Percentiles rank a stretch among this genome's conserved stretches.
Evolutionary conservation across 805 yeast species (phyloP).

Genomic region (Hanseniaspora occidentalis): DNA sequence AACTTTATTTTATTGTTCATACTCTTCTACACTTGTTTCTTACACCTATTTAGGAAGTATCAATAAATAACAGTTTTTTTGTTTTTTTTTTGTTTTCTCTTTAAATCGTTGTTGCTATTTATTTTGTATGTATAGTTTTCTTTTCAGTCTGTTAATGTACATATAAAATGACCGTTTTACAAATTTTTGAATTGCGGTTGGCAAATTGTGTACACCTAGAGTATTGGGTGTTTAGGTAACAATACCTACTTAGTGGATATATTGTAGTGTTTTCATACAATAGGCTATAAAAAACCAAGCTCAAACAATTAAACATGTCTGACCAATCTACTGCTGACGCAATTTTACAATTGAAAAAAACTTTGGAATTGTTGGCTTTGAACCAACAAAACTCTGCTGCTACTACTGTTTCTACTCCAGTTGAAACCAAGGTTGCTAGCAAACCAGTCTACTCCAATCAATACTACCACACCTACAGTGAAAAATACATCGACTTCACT

Average conservation of each 20-base stretch:
- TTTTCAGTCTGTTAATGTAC: too few relatives aligned
- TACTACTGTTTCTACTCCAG: neutral
- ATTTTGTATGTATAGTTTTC: too few relatives aligned
- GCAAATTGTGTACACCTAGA: too few relatives aligned
- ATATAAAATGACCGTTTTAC: too few relatives aligned
- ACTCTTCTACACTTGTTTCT: too few relatives aligned
- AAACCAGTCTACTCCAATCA: conserved; percentile 8
- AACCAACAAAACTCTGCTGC: conserved; percentile 6
- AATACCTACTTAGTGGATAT: neutral
- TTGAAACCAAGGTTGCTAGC: neutral
- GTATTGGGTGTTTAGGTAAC: too few relatives aligned
- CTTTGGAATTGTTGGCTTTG: conserved; percentile 15
- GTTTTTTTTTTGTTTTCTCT: too few relatives aligned
- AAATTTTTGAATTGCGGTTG: too few relatives aligned
- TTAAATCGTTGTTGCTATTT: too few relatives aligned
- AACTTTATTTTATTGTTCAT: too few relatives aligned
- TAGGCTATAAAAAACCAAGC: neutral
- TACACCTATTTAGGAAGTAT: too few relatives aligned
- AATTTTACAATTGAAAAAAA: conserved; percentile 18
- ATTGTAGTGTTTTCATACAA: neutral
- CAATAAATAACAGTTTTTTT: too few relatives aligned
- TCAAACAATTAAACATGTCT: neutral
- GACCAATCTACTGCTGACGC: conserved; percentile 1
- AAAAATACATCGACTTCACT: conserved; percentile 60
- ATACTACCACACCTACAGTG: conserved; percentile 22